Base-by-base conservation (phyloP, 495 filamentous ascomycete genomes). In the Stereocaulon alpinum region DNA sequence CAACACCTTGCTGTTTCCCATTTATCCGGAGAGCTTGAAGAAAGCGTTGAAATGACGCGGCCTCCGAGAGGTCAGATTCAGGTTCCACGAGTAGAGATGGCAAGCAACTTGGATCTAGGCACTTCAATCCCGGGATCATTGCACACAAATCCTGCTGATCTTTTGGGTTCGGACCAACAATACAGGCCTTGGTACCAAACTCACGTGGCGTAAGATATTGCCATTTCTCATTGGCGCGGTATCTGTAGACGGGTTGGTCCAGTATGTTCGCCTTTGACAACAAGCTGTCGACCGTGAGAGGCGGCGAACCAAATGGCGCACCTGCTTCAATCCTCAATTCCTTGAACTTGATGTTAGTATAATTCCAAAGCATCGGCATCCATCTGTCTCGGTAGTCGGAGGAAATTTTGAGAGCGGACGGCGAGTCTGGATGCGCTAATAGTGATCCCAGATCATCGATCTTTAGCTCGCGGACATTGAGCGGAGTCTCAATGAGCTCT, bases 321-420 rank as follows among this genome's bases (percentile, higher is more conserved):
- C 6, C 4, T 37, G 29, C n/a, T n/a, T 45, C 11, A n/a, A 5
- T 14, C 1, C 22, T 14, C 7, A 45, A 20, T 24, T 30, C 14
- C 11, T n/a, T 32, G 20, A 53, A 11, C 18, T 42, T 29, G 2
- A 15, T 32, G 32, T 71, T 61, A 37, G 64, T 60, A 34, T 66
- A 67, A 4, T 37, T 40, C 69, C 69, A 71, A 40, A 71, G 58
- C 24, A 57, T 40, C 15, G 15, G 17, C 4, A 67, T 61, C 69
- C 69, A 71, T 51, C 34, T 18, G 18, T 65, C 60, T 0, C 45
- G 45, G 3, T 6, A 4, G 1, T 50, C 44, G 10, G 17, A 29
- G 24, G 54, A 15, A 24, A 9, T 37, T 37, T 12, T 12, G 2
- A 12, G 3, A 1, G 24, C 27, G 63, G 42, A 63, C 45, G 34